Evolutionary conservation across 768 basidiomycete genomes (phyloP), one percentile per base, ranked within the genome.

Genomic region (Rossbeevera mucosa): DNA sequence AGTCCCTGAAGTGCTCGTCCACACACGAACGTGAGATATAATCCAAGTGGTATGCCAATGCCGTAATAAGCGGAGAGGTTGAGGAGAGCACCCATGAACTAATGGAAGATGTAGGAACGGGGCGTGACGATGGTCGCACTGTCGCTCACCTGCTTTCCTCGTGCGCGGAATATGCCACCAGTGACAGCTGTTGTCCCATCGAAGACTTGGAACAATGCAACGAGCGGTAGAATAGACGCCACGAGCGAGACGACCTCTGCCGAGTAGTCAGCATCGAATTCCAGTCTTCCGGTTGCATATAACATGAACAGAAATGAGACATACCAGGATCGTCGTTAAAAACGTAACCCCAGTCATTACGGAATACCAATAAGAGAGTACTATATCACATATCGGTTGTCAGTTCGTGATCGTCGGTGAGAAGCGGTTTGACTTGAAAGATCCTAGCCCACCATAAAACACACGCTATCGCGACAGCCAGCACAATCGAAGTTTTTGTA

Each of bases 151-250:
- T 88, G 88, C 67, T 86, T 88, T 20, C 94, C 94, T 33, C 82
- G 73, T 0, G 94, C 87, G 41, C 95, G 79, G 49, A 98, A 75
- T 54, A 96, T 81, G 3, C 94, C 94, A 7, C 77, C 79, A 0
- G 82, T 77, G 5, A 93, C 80, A 0, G 79, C 83, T 2, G 78
- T 65, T 11, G 82, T 74, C 1, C 86, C 91, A 60, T 99, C 95
- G 52, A 94, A 87, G 4, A 95, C 81, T 68, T 96, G 88, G 75
- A 85, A 88, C 24, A 88, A 72, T 7, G 85, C 82, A 5, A 95
- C 82, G 7, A 89, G 73, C 0, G 90, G 89, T 13, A 94, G 64
- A 50, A 93, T 84, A 2, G 74, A 69, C 0, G 89, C 83, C 12
- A 91, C 67, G 14, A 69, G 60, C 4, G 52, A 56, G 30, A 58